Evolutionary conservation across 202 grass and related monocot species (phyloP).

Genomic region (Panicum hallii): DNA sequence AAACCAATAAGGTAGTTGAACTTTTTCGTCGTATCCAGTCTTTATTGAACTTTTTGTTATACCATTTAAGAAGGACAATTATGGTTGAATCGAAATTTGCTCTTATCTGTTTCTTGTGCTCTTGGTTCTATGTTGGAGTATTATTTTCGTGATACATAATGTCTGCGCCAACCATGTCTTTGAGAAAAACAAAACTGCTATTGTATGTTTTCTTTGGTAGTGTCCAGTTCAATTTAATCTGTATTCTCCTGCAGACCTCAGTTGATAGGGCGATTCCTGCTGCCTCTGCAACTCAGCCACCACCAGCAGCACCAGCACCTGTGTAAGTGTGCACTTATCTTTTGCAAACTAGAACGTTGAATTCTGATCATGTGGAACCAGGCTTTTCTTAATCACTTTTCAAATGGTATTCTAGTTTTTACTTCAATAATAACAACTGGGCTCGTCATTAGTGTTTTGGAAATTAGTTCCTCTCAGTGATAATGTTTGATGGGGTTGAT

Average conservation of each 20-base stretch:
- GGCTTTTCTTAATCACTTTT: neutral
- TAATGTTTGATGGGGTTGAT: neutral
- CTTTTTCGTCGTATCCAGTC: neutral
- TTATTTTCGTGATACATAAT: slow-evolving; percentile 30
- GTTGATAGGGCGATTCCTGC: neutral
- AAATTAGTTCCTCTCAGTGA: neutral
- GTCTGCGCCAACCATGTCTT: neutral
- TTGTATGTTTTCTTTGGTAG: neutral
- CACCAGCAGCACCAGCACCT: slow-evolving; percentile 15
- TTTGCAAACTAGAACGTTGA: neutral
- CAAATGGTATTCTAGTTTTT: neutral
- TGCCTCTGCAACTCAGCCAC: neutral
- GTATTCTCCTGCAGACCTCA: slow-evolving; percentile 43
- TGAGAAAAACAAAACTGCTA: neutral
- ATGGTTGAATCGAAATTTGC: neutral
- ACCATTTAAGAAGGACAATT: neutral
- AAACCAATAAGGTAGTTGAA: neutral
- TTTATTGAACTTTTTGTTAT: neutral
- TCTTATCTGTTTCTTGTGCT: neutral
- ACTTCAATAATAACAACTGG: neutral
- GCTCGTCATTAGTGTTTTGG: neutral
- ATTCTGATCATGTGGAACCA: slow-evolving; percentile 9
- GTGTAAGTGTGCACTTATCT: slow-evolving; percentile 40
- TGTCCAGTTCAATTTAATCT: neutral
- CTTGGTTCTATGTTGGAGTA: slow-evolving; percentile 5